Percentiles rank a stretch among this genome's conserved stretches.
Evolutionary conservation across 2,329 filamentous ascomycete species (phyloP).

Genomic region (Akanthomyces dipterigenus): DNA sequence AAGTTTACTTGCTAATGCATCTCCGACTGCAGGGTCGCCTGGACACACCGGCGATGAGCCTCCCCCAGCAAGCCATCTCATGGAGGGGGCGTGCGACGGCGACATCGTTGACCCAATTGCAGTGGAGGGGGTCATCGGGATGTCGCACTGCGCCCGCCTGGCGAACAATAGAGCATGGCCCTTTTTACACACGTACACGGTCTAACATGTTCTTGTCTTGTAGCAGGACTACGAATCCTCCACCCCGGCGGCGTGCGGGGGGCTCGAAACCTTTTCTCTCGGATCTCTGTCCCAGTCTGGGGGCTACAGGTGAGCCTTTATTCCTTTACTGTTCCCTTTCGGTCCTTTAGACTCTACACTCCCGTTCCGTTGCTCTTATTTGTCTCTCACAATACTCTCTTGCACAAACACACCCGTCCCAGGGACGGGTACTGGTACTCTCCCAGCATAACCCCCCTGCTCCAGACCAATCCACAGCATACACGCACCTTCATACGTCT

Average conservation of each 20-base stretch:
- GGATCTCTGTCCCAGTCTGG: conserved; percentile 32
- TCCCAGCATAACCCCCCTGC: background rate
- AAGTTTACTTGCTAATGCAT: conserved; percentile 7
- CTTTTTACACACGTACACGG: background rate
- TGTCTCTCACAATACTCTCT: background rate
- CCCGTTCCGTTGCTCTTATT: background rate
- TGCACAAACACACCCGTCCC: conserved; percentile 1
- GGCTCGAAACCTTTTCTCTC: conserved; percentile 31
- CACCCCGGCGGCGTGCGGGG: conserved; percentile 34
- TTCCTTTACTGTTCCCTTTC: conserved; percentile 17
- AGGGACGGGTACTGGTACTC: background rate
- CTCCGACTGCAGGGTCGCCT: background rate
- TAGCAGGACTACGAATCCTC: conserved; percentile 51
- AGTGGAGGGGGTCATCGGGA: conserved; percentile 3
- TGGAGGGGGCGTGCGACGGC: conserved; percentile 1
- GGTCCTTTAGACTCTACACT: conserved; percentile 4
- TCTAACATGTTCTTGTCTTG: conserved; percentile 14
- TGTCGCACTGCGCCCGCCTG: background rate
- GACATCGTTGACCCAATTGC: background rate
- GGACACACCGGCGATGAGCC: conserved; percentile 6
- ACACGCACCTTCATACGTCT: background rate
- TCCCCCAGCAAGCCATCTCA: background rate
- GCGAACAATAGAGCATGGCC: conserved; percentile 1
- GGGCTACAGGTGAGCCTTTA: conserved; percentile 48
- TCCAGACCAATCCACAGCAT: background rate